Base-by-base conservation (phyloP, 176 grass and related monocot species). In the Musa acuminata region DNA sequence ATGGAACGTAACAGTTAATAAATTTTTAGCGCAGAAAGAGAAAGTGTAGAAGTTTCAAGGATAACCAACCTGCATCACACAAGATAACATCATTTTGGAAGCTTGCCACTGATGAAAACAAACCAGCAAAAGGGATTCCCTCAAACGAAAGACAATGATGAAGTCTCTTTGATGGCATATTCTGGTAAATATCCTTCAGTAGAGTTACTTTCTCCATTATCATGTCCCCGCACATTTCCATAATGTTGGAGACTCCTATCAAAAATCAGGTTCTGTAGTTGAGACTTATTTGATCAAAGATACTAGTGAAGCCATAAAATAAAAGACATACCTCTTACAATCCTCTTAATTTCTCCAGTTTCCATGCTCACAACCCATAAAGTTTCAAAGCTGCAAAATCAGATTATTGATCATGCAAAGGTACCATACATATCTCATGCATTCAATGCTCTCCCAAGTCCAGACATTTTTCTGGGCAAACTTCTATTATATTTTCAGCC, bases 71-170 rank as follows among this genome's bases (percentile, higher is more conserved):
- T 88, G 90, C 83, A 80, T 93, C 80, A 50, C 85, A 79, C 49
- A 93, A 87, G 55, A 98, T 35, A 64, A 84, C 80, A 77, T 70
- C 73, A 26, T 93, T 85, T 26, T 80, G 62, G 81, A 91, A 84
- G 55, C 75, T 98, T 89, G 90, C 83, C 50, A 98, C 49, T 49
- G 90, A 98, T 1, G 94, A 93, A 74, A 91, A 20, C 77, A 80
- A 84, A 67, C 83, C 86, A 66, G 73, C 67, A 75, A 52, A 53
- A 21, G 79, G 65, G 23, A 76, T 82, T 57, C 81, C 78, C 62
- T 89, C 73, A 67, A 89, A 26, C n/a, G 53, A 70, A 78, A 72
- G 58, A 76, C 64, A 53, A 77, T 75, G 76, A 35, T 68, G 63
- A 71, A 54, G 72, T 78, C 58, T 67, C 43, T 25, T 20, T 67